Conservation (phyloP, 2,329 filamentous ascomycete genomes). For the Geosmithia putterillii region DNA sequence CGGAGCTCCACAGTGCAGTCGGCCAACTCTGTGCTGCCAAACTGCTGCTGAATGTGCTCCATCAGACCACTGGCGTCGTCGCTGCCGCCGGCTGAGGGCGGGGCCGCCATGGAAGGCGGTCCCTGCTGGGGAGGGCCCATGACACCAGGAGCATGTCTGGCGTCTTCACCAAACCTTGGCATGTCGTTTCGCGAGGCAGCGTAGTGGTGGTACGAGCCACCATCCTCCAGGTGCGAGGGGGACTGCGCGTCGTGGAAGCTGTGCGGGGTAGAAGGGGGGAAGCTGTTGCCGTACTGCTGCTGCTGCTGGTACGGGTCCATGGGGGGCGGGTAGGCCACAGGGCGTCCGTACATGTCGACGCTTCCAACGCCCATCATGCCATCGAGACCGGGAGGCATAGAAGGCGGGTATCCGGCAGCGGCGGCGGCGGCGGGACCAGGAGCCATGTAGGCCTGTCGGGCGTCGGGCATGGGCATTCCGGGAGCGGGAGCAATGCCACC, state of each 20-base stretch:
- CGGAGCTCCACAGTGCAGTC: constrained; percentile 35
- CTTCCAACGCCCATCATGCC: constrained; percentile 18
- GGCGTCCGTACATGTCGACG: constrained; percentile 24
- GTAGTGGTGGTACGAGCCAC: constrained; percentile 25
- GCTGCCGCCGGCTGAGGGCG: constrained; percentile 1
- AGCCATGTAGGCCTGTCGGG: constrained; percentile 19
- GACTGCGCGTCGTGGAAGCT: constrained; percentile 52
- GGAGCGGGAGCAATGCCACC: constrained; percentile 36
- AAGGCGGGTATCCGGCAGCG: constrained; percentile 22
- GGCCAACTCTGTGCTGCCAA: constrained; percentile 17
- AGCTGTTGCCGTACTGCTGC: constrained; percentile 21
- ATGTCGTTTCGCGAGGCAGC: constrained; percentile 23
- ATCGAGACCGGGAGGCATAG: constrained; percentile 17
- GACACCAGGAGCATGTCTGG: constrained; percentile 5
- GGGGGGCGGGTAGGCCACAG: constrained; percentile 18
- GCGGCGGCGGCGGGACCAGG: constrained; percentile 6
- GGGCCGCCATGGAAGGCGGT: constrained; percentile 13
- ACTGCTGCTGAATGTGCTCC: constrained; percentile 24
- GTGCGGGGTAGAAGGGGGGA: constrained; percentile 43
- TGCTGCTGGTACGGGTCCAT: constrained; percentile 15
- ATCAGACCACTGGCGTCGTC: constrained; percentile 24
- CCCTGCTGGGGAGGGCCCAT: constrained; percentile 1
- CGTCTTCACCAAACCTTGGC: constrained; percentile 15
- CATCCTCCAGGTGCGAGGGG: constrained; percentile 35
- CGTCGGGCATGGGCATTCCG: constrained; percentile 22